Base-by-base conservation (phyloP, 805 yeast genomes). In the Maudiozyma serrabonitensis region DNA sequence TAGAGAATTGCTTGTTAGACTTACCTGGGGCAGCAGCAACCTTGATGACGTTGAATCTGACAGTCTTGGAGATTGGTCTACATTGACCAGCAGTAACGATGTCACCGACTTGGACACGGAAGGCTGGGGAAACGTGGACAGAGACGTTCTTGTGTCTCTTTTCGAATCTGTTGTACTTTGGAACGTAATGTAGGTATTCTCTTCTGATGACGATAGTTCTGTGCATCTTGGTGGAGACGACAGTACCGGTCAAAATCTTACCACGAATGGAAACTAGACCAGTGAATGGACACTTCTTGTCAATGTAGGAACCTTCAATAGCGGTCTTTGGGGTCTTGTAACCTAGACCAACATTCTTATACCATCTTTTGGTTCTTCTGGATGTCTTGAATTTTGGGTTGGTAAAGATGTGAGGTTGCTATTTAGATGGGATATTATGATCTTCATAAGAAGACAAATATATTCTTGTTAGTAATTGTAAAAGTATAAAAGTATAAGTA, bases 331-430 rank as follows among this genome's bases (percentile, higher is more conserved):
- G 99, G 80, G 99, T 93, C 88, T 93, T 93, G 97, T 89, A 93
- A 67, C 99, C 99, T 75, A 93, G 87, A 76, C 99, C 99, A 70
- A 88, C 97, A 58, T 93, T 96, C 86, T 93, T 93, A 75, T 82
- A 90, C 99, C 99, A 93, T 88, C 99, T 93, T 93, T 93, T 93
- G 84, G 95, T 85, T 81, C 90, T 83, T 80, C 87, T 87, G 88
- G 81, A 82, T 75, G 95, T 95, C 90, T 88, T 90, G 70, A 96
- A 84, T 88, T 93, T 93, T 84, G 98, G 89, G 91, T 93, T 93
- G 81, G 89, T 90, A 95, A 93, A 93, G 84, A 93, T 91, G 84
- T 93, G 99, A 74, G 98, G 99, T 87, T 93, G 99, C 99, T 87
- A 71, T 59, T 21, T 39, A 39, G 9, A 28, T 28, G 32, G 6